phyloP scores from a whole-genome alignment of 2,329 filamentous ascomycete species.

The Ophiostoma angusticollis region DNA sequence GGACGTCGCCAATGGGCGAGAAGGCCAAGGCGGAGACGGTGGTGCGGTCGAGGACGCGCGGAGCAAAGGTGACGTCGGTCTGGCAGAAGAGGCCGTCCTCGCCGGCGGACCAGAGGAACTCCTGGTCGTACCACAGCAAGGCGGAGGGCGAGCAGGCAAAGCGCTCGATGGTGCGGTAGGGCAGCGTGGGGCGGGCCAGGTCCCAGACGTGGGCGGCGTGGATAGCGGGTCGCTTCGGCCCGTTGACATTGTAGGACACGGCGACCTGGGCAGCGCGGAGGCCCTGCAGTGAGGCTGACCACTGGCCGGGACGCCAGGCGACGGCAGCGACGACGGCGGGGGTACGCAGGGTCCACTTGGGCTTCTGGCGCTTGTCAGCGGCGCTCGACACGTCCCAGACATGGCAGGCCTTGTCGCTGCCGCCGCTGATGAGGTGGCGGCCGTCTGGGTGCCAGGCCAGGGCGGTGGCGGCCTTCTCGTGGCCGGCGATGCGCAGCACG shows the following conservation, averaged over 20 bases:
- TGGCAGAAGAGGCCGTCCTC: slow-evolving; percentile 50
- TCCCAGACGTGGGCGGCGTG: slow-evolving; percentile 55
- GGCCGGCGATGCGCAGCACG: slow-evolving; percentile 45
- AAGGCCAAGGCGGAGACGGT: slow-evolving; percentile 49
- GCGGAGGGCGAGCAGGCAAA: slow-evolving; percentile 45
- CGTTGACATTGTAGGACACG: slow-evolving; percentile 47
- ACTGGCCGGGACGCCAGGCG: slow-evolving; percentile 51
- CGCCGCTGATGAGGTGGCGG: slow-evolving; percentile 50
- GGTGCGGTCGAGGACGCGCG: slow-evolving; percentile 48
- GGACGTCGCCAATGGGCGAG: slow-evolving; percentile 43
- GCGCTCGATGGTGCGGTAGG: slow-evolving; percentile 51
- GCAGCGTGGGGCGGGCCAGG: slow-evolving; percentile 52
- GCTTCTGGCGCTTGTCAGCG: slow-evolving; percentile 51
- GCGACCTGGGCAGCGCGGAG: slow-evolving; percentile 49
- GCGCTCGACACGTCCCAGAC: slow-evolving; percentile 52
- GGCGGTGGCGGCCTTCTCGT: slow-evolving; percentile 45
- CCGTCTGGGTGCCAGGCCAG: slow-evolving; percentile 59
- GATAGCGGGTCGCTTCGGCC: slow-evolving; percentile 40
- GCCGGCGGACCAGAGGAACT: slow-evolving; percentile 54
- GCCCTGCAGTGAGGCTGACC: slow-evolving; percentile 46
- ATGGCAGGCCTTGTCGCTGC: slow-evolving; percentile 47
- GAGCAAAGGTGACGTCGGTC: slow-evolving; percentile 51
- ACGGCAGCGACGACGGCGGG: slow-evolving; percentile 47
- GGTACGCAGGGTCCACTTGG: slow-evolving; percentile 47
- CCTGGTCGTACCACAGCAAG: slow-evolving; percentile 51